Percentiles rank a stretch among this genome's conserved stretches.
Evolutionary conservation across 2,329 filamentous ascomycete species (phyloP).

Genomic region (Cadophora malorum): DNA sequence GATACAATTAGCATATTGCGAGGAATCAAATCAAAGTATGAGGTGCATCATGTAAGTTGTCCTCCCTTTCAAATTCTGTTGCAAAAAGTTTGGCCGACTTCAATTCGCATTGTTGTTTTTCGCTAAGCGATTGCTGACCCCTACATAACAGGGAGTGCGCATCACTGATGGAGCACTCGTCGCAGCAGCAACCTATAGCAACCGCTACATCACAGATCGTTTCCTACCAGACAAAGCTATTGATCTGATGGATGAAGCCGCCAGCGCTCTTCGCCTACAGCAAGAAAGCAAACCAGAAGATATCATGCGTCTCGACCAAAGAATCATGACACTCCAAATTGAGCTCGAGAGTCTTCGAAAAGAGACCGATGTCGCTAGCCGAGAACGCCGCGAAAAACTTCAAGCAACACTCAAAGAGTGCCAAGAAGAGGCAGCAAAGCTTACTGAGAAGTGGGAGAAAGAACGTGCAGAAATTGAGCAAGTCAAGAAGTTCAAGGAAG

Average conservation of each 20-base stretch:
- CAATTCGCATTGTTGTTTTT: not conserved
- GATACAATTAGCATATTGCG: slow-evolving; percentile 95
- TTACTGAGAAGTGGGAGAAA: slow-evolving; percentile 88
- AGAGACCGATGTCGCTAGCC: slow-evolving; percentile 88
- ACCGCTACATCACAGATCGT: slow-evolving; percentile 95
- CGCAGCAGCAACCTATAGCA: slow-evolving; percentile 88
- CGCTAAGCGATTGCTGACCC: slow-evolving; percentile 5
- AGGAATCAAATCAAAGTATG: slow-evolving; percentile 97
- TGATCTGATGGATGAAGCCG: slow-evolving; percentile 90
- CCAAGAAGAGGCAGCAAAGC: slow-evolving; percentile 74
- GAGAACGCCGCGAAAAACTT: slow-evolving; percentile 85
- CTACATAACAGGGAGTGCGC: slow-evolving; percentile 64
- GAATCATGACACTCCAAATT: slow-evolving; percentile 97
- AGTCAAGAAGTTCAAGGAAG: slow-evolving; percentile 85
- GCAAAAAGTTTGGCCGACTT: not conserved
- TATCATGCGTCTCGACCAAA: slow-evolving; percentile 89
- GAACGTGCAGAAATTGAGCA: slow-evolving; percentile 85
- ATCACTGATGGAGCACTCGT: slow-evolving; percentile 94
- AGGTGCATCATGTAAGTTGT: slow-evolving; percentile 78
- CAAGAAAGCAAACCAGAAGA: slow-evolving; percentile 97
- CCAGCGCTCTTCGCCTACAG: slow-evolving; percentile 85
- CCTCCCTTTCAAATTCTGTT: not conserved
- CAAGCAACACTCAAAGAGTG: slow-evolving; percentile 77
- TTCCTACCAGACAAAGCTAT: slow-evolving; percentile 98
- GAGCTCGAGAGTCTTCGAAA: slow-evolving; percentile 94